A percentile compares a stretch with the other conserved stretches of the same genome.
Conservation (phyloP, 176 grass and related monocot species). For the Guadua angustifolia region DNA sequence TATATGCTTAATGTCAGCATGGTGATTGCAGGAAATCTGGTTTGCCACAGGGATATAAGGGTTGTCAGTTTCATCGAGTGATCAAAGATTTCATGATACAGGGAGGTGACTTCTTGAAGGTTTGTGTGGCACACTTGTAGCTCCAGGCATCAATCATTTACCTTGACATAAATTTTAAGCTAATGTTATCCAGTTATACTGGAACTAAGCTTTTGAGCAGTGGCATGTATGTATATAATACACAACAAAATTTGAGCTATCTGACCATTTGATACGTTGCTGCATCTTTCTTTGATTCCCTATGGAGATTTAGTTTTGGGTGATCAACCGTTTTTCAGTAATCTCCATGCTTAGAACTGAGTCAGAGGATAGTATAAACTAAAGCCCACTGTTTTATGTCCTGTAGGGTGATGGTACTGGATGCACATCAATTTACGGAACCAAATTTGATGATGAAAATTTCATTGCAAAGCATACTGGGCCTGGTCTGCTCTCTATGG, state of each 20-base stretch:
- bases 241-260: not conserved
- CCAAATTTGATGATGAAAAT: conserved; percentile 99
- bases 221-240: not conserved
- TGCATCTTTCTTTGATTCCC: not conserved
- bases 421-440: conserved; percentile 82
- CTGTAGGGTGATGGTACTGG: conserved; percentile 90
- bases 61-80: conserved; percentile 92
- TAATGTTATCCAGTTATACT: conserved; percentile 4
- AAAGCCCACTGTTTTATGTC: conserved; percentile 19
- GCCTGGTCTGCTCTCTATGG: conserved; percentile 89
- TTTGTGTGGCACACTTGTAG: conserved; percentile 40
- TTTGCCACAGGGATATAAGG: conserved; percentile 79
- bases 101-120: conserved; percentile 96
- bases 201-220: not conserved
- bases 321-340: conserved; percentile 2
- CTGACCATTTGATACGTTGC: conserved; percentile 5
- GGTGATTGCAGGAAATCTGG: conserved; percentile 65
- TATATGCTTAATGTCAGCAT: conserved; percentile 25
- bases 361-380: not conserved
- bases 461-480: conserved; percentile 96
- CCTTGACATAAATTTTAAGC: not conserved
- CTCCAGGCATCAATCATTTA: conserved; percentile 15
- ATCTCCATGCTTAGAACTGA: conserved; percentile 16
- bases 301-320: not conserved
- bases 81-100: conserved; percentile 99